Evolutionary conservation across 805 yeast genomes (phyloP).

Genomic region (Naumovozyma castellii): DNA sequence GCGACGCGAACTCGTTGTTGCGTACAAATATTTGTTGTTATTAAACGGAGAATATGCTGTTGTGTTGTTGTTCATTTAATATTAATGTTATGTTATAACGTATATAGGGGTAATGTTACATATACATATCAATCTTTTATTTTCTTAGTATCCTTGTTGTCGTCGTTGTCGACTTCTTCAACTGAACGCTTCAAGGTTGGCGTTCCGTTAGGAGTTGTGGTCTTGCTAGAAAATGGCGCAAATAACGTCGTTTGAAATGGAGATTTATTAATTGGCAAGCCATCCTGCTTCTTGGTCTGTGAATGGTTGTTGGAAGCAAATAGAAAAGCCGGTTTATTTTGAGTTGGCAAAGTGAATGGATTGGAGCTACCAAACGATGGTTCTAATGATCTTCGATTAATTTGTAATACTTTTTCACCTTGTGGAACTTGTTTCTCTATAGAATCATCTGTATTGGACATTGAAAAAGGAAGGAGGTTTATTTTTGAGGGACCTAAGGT

Average conservation of each 20-base stretch:
- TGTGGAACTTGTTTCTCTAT: not conserved
- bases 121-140: not conserved
- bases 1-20: too few species aligned
- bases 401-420: not conserved
- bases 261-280: not conserved
- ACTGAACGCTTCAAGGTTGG: not conserved
- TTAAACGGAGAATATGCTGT: too few species aligned
- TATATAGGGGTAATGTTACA: too few species aligned
- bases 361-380: slow-evolving; percentile 1
- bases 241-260: not conserved
- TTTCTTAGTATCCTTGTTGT: not conserved
- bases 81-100: not conserved
- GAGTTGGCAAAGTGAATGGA: slow-evolving; percentile 14
- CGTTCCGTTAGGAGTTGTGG: not conserved
- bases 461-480: not conserved
- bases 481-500: not conserved
- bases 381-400: not conserved
- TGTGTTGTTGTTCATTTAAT: too few species aligned
- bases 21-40: too few species aligned
- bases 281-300: not conserved
- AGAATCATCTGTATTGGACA: not conserved
- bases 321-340: not conserved
- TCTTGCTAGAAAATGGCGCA: not conserved
- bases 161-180: not conserved
- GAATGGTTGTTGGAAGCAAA: not conserved